Conservation (phyloP, 495 filamentous ascomycete genomes). For the Trichoderma orchidacearum region DNA sequence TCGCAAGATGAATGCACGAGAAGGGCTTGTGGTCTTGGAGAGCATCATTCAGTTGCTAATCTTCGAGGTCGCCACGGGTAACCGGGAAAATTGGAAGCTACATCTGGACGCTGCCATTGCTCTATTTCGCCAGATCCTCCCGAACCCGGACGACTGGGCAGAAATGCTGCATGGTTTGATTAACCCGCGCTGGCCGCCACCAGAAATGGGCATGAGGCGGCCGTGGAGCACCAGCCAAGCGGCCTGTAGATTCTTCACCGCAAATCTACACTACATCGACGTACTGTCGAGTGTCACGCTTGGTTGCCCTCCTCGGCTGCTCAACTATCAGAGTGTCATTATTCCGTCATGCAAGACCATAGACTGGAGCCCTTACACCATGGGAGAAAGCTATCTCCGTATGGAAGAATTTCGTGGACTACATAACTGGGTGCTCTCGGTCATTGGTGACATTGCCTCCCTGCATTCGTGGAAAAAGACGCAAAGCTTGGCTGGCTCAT, state of each 20-base stretch:
- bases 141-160: slow-evolving; percentile 7
- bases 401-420: slow-evolving; percentile 27
- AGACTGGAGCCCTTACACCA: slow-evolving; percentile 9
- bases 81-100: slow-evolving; percentile 29
- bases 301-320: slow-evolving; percentile 24
- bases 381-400: slow-evolving; percentile 10
- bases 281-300: slow-evolving; percentile 32
- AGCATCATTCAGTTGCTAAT: slow-evolving; percentile 40
- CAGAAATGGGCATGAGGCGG: slow-evolving; percentile 7
- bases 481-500: slow-evolving; percentile 21
- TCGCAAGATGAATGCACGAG: slow-evolving; percentile 14
- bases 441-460: slow-evolving; percentile 30
- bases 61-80: slow-evolving; percentile 31
- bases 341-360: slow-evolving; percentile 9
- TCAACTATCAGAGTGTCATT: slow-evolving; percentile 22
- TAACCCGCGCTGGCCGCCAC: slow-evolving; percentile 12
- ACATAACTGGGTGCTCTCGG: slow-evolving; percentile 32
- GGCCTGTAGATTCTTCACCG: slow-evolving; percentile 37
- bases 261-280: slow-evolving; percentile 34
- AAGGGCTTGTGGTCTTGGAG: slow-evolving; percentile 28
- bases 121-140: slow-evolving; percentile 29
- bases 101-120: slow-evolving; percentile 35
- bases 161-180: slow-evolving; percentile 19
- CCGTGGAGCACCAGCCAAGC: slow-evolving; percentile 35
- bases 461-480: slow-evolving; percentile 38